Evolutionary conservation across 208 protist genomes (phyloP), one percentile per base, ranked within the genome.

Genomic region (Trypanosoma melophagium): DNA sequence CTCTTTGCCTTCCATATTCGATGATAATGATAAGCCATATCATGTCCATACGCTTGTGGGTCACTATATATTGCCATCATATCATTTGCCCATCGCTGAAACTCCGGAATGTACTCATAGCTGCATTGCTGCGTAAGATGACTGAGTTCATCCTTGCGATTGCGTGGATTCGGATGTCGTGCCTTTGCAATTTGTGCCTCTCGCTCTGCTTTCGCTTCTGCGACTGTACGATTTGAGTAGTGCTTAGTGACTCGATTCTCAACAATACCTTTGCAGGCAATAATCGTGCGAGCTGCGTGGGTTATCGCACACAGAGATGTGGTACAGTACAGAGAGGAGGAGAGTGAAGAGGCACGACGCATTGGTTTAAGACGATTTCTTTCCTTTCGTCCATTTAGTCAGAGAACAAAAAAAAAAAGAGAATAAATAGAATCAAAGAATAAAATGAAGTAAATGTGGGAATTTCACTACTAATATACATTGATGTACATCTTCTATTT

Each of bases 1-100:
- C 85, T 93, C 77, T 92, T 93, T 45, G 79, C 87, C 78, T 93
- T 93, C 87, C 85, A 92, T 71, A 95, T 95, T 60, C 90, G 90
- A 71, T 95, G 86, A 66, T 95, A 95, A 70, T 95, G 90, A 74
- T 95, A 95, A 17, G 90, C 84, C 90, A 95, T 95, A 52, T 95
- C 90, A 55, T 93, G 84, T 7, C 80, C 86, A 67, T 95, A 95
- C 1, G 78, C 85, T 58, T 90, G 81, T 35, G 88, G 87, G 59
- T 96, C 88, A 65, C 78, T 92, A 60, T 93, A 92, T 22, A 96
- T 77, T 1, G 90, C 90, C 86, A 96, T 90, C 87, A 96, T 93
- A 52, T 94, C 90, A 70, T 96, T 93, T 28, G 90, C 81, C 86
- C 86, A 92, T 16, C 90, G 90, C 77, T 96, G 90, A 71, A 96